These are phyloP conservation scores for Ottelia alismoides DNA, from an alignment of 106 monocot genomes.

Conservation along the genomic window DNA sequence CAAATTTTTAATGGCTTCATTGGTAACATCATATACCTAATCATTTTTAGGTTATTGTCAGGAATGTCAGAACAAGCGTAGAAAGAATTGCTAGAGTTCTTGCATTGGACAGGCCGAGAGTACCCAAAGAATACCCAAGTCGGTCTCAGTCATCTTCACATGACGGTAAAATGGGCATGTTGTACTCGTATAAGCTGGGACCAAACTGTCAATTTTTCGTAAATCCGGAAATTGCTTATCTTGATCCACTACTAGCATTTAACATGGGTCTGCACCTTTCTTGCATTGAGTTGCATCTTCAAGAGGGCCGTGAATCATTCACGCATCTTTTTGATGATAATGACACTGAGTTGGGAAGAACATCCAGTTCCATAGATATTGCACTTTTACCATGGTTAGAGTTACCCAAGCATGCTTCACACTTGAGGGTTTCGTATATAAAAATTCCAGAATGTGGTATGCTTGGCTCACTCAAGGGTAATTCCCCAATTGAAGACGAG, in stretches of 20 bases:
- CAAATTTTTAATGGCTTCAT: too few relatives aligned
- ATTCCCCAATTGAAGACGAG: conserved; percentile 38
- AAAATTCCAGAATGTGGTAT: conserved; percentile 72
- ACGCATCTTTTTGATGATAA: too few relatives aligned
- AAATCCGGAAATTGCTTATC: conserved; percentile 43
- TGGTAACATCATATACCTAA: too few relatives aligned
- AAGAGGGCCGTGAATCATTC: conserved; percentile 28
- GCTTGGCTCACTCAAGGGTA: conserved; percentile 47
- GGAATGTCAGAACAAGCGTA: conserved; percentile 44
- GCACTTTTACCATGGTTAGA: conserved; percentile 49
- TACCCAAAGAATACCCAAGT: conserved; percentile 1
- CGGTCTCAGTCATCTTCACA: conserved; percentile 1
- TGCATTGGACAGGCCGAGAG: conserved; percentile 35
- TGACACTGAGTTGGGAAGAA: conserved; percentile 2
- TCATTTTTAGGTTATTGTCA: conserved; percentile 56
- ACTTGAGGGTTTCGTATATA: conserved; percentile 74
- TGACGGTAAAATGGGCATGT: conserved; percentile 18
- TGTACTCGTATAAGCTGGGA: conserved; percentile 41
- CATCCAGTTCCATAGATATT: conserved; percentile 15
- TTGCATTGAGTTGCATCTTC: conserved; percentile 44
- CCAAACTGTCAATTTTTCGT: conserved; percentile 1
- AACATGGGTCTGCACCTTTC: conserved; percentile 77
- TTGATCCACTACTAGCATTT: conserved; percentile 73
- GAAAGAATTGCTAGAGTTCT: conserved; percentile 61
- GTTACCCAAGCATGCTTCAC: conserved; percentile 81